A percentile compares a stretch with the other conserved stretches of the same genome.
These are phyloP conservation scores for Carpinus fangiana DNA, from an alignment of 306 rosid species.

Conservation along the genomic window DNA sequence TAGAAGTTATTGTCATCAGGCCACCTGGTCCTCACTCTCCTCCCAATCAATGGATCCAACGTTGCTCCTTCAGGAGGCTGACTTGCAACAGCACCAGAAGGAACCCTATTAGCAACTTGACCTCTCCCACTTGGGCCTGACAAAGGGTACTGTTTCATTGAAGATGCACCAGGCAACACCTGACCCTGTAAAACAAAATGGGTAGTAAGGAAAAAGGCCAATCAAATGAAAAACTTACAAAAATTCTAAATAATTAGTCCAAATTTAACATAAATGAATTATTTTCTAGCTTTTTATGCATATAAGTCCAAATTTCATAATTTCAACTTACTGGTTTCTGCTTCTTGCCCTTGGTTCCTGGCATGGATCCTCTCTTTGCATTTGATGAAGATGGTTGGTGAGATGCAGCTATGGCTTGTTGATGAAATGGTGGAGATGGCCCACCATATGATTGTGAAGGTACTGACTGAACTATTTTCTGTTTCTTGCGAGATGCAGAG, in stretches of 20 bases:
- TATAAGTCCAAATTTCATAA: conserved; percentile 13
- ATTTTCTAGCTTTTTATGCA: background rate
- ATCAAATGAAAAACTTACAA: conserved; percentile 6
- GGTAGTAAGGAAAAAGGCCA: conserved; percentile 2
- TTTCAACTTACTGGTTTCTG: conserved; percentile 71
- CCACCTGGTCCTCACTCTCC: conserved; percentile 91
- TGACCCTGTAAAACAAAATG: conserved; percentile 44
- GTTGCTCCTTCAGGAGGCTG: conserved; percentile 67
- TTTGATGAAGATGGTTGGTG: conserved; percentile 85
- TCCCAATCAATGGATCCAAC: conserved; percentile 61
- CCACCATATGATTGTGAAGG: conserved; percentile 75
- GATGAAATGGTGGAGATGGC: conserved; percentile 75
- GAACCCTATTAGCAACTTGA: conserved; percentile 61
- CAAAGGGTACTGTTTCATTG: conserved; percentile 69
- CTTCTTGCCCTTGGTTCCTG: conserved; percentile 79
- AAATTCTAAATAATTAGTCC: background rate
- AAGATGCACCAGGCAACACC: conserved; percentile 56
- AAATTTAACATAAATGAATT: conserved; percentile 5
- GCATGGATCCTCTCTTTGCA: conserved; percentile 69
- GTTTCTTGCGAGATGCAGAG: conserved; percentile 92
- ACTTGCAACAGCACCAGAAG: conserved; percentile 49
- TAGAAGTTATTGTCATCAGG: conserved; percentile 94
- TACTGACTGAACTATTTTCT: conserved; percentile 58
- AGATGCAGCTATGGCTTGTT: conserved; percentile 61
- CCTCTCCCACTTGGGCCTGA: conserved; percentile 77